Percentiles rank a stretch among this genome's conserved stretches.
Evolutionary conservation across 805 yeast species (phyloP).

Genomic region (Metschnikowia amazonensis): DNA sequence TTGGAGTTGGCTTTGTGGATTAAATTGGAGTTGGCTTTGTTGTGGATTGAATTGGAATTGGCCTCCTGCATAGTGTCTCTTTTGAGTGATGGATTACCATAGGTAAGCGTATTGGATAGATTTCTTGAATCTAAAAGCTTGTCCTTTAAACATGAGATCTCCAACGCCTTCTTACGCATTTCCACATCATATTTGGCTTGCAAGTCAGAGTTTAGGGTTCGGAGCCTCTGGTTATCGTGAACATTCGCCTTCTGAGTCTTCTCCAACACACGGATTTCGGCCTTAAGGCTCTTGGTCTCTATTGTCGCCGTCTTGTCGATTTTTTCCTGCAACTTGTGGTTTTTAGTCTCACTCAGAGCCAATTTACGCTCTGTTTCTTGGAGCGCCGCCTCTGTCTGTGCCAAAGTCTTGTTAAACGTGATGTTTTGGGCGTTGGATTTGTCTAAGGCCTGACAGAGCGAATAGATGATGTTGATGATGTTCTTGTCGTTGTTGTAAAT

Average conservation of each 20-base stretch:
- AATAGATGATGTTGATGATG: conserved; percentile 35
- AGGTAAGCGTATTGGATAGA: conserved; percentile 25
- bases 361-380: conserved; percentile 22
- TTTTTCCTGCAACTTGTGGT: conserved; percentile 18
- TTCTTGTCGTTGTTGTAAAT: conserved; percentile 37
- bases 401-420: conserved; percentile 26
- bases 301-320: conserved; percentile 15
- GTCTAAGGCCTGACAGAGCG: conserved; percentile 30
- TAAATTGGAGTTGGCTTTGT: conserved; percentile 24
- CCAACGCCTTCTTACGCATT: conserved; percentile 29
- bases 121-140: conserved; percentile 33
- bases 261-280: conserved; percentile 12
- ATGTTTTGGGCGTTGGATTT: conserved; percentile 31
- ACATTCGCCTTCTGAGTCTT: conserved; percentile 25
- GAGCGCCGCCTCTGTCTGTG: conserved; percentile 29
- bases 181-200: conserved; percentile 35
- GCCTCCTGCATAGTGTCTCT: conserved; percentile 6
- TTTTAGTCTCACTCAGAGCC: conserved; percentile 21
- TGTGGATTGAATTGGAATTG: conserved; percentile 11
- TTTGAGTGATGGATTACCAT: conserved; percentile 23
- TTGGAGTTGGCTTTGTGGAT: conserved; percentile 11
- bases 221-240: conserved; percentile 28
- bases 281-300: conserved; percentile 19
- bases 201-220: conserved; percentile 28
- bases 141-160: conserved; percentile 32